Conservation (phyloP, 2,329 filamentous ascomycete species). For the Mariannaea sp. region DNA sequence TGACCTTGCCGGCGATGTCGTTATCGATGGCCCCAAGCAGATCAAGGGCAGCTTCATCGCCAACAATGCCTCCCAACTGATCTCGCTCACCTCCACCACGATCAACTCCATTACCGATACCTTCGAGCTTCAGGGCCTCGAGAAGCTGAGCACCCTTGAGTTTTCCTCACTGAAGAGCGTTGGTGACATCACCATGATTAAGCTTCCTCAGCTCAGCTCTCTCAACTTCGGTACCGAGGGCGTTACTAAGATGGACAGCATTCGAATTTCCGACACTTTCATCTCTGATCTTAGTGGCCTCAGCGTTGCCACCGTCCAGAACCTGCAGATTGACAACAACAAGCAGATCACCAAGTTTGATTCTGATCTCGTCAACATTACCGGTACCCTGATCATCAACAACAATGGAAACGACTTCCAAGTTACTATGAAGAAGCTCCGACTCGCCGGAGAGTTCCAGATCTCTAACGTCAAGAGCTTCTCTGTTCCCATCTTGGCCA, state of each 20-base stretch:
- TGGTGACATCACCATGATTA: conserved; percentile 70
- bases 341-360: conserved; percentile 73
- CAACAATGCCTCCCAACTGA: conserved; percentile 65
- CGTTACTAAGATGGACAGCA: conserved; percentile 68
- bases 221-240: conserved; percentile 56
- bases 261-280: conserved; percentile 85
- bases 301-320: conserved; percentile 72
- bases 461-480: conserved; percentile 79
- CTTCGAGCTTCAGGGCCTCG: conserved; percentile 73
- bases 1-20: conserved; percentile 60
- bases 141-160: conserved; percentile 68
- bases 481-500: conserved; percentile 71
- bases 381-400: conserved; percentile 70
- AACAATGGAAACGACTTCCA: conserved; percentile 78
- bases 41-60: conserved; percentile 63
- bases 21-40: conserved; percentile 62
- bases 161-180: conserved; percentile 70
- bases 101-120: conserved; percentile 68
- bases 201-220: conserved; percentile 65
- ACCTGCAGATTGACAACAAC: conserved; percentile 91
- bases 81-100: conserved; percentile 63
- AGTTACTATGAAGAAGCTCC: conserved; percentile 77
- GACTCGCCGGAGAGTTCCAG: conserved; percentile 55
- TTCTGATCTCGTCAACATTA: conserved; percentile 79
- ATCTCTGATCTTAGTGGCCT: conserved; percentile 80